Conservation (phyloP, 805 yeast genomes). For the Trichomonascus vanleenenianus region DNA sequence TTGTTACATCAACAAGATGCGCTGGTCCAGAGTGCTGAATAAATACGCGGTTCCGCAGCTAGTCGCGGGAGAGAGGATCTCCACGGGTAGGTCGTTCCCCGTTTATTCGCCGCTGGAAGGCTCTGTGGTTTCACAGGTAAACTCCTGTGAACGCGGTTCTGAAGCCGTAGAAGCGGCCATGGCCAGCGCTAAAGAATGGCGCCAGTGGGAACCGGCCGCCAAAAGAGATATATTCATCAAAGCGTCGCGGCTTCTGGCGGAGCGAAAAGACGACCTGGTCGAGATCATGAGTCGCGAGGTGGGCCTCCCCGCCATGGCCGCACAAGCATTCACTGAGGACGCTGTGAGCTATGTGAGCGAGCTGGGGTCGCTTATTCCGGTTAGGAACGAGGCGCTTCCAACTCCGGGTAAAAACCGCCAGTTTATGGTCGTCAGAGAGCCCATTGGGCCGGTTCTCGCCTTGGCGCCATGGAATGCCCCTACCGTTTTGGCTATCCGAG, state of each 20-base stretch:
- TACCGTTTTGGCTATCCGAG: slow-evolving; percentile 74
- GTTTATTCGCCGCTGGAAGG: too few relatives aligned
- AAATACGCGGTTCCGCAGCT: too few relatives aligned
- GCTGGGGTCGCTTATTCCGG: slow-evolving; percentile 72
- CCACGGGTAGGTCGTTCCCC: too few relatives aligned
- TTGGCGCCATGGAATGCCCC: slow-evolving; percentile 90
- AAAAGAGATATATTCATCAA: slow-evolving; percentile 6
- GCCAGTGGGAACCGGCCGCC: not conserved
- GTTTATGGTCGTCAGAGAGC: slow-evolving; percentile 65
- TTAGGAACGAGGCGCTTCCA: slow-evolving; percentile 46
- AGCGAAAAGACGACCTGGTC: slow-evolving; percentile 1
- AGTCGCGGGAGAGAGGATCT: too few relatives aligned
- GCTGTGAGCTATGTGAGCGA: slow-evolving; percentile 57
- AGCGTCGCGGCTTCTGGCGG: slow-evolving; percentile 8
- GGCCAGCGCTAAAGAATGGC: not conserved
- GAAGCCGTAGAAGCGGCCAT: not conserved
- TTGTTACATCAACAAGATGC: too few relatives aligned
- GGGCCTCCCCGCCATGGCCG: slow-evolving; percentile 51
- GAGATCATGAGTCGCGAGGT: slow-evolving; percentile 35
- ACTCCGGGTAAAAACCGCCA: slow-evolving; percentile 60
- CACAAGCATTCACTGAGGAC: slow-evolving; percentile 66
- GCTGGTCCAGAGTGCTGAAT: too few relatives aligned
- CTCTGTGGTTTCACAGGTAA: too few relatives aligned
- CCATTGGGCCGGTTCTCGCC: slow-evolving; percentile 81
- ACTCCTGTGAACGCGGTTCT: too few relatives aligned